phyloP scores from a whole-genome alignment of 768 basidiomycete species.

The Kwoniella heveanensis region DNA sequence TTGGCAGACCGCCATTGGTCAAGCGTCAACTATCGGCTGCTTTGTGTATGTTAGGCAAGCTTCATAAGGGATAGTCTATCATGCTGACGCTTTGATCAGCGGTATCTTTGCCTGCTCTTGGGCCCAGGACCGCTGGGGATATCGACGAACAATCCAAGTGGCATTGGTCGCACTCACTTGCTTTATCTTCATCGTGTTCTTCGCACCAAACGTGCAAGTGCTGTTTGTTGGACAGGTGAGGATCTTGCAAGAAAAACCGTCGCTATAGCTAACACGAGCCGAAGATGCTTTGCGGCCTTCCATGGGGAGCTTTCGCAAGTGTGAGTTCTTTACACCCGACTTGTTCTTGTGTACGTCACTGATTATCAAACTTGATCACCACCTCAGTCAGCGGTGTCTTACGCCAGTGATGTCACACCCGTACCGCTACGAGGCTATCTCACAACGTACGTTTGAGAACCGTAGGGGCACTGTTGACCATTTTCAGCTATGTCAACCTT shows the following conservation, averaged over 20 bases:
- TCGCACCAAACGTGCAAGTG: constrained; percentile 15
- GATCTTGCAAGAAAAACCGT: no score
- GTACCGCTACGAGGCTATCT: constrained; percentile 34
- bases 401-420: constrained; percentile 35
- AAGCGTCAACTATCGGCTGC: constrained; percentile 23
- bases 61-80: constrained; percentile 5
- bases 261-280: no score
- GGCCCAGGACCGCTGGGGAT: constrained; percentile 26
- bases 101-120: constrained; percentile 16
- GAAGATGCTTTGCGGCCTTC: constrained; percentile 35
- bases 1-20: constrained; percentile 21
- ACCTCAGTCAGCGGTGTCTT: constrained; percentile 29
- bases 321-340: constrained; percentile 10
- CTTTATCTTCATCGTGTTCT: constrained; percentile 34
- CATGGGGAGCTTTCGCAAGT: constrained; percentile 41
- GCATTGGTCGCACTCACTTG: constrained; percentile 25
- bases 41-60: no score
- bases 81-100: constrained; percentile 19
- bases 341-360: constrained; percentile 12
- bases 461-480: no score
- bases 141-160: constrained; percentile 26
- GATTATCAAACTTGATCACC: no score
- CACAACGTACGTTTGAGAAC: constrained; percentile 27
- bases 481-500: constrained; percentile 34
- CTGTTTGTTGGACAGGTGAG: constrained; percentile 13